Percentiles rank a stretch among this genome's conserved stretches.
Conservation (phyloP, 169 alveolate genomes). For the Theileria luwenshuni region DNA sequence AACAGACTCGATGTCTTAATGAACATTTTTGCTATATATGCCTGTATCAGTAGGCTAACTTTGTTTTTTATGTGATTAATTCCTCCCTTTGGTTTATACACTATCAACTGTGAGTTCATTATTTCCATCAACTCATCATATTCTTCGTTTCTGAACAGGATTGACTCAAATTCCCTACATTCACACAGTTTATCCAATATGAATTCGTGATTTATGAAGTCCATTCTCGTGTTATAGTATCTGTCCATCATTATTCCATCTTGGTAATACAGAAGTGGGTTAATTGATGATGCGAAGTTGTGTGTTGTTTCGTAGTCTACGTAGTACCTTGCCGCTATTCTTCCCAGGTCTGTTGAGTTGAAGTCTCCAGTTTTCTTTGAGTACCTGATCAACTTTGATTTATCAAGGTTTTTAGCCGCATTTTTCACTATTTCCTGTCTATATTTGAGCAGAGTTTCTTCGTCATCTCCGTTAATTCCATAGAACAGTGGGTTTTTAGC, state of each 20-base stretch:
- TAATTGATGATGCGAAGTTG: conserved; percentile 55
- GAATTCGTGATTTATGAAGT: conserved; percentile 39
- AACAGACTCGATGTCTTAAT: conserved; percentile 88
- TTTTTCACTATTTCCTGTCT: conserved; percentile 63
- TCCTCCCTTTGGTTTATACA: conserved; percentile 59
- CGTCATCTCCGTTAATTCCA: conserved; percentile 78
- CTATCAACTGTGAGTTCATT: conserved; percentile 15
- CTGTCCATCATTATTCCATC: conserved; percentile 15
- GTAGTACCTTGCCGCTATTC: conserved; percentile 85
- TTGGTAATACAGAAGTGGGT: conserved; percentile 33
- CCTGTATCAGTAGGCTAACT: conserved; percentile 83
- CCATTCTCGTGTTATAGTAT: neutral
- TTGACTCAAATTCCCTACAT: conserved; percentile 57
- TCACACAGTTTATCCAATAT: conserved; percentile 55
- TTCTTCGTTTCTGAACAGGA: conserved; percentile 60
- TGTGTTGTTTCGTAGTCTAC: conserved; percentile 83
- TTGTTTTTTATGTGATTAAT: conserved; percentile 59
- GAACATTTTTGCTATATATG: conserved; percentile 81
- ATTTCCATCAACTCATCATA: conserved; percentile 47
- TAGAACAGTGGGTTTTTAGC: conserved; percentile 85
- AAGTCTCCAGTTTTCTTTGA: conserved; percentile 68
- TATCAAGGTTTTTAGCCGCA: conserved; percentile 71
- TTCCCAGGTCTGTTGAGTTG: conserved; percentile 83
- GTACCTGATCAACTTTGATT: conserved; percentile 69
- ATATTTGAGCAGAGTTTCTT: conserved; percentile 50